Percentiles rank a stretch among this genome's conserved stretches.
phyloP scores from a whole-genome alignment of 257 asterid genomes.

The Knoxia roxburghii region DNA sequence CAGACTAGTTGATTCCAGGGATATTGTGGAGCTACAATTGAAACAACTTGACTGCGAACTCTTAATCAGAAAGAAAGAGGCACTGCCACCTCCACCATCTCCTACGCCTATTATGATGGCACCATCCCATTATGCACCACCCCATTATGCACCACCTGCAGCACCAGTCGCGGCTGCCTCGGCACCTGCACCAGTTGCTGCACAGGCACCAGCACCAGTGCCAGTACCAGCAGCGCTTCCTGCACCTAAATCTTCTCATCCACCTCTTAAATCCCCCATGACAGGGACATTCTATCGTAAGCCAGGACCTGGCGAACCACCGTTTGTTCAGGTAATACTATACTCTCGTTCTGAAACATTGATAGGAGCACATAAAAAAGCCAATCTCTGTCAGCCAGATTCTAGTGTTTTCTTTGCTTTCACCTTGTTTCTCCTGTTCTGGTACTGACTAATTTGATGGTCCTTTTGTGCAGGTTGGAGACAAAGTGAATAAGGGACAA shows the following conservation, averaged over 20 bases:
- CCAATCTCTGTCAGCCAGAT: background rate
- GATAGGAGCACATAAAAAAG: background rate
- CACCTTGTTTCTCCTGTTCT: background rate
- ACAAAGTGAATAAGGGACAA: slow-evolving; percentile 87
- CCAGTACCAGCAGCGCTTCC: slow-evolving; percentile 38
- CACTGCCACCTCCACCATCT: slow-evolving; percentile 58
- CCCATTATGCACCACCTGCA: slow-evolving; percentile 41
- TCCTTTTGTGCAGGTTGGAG: slow-evolving; percentile 54
- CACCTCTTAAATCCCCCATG: slow-evolving; percentile 77
- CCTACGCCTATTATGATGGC: slow-evolving; percentile 44
- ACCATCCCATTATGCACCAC: slow-evolving; percentile 53
- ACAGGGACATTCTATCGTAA: slow-evolving; percentile 86
- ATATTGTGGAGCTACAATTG: slow-evolving; percentile 70
- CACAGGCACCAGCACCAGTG: slow-evolving; percentile 41
- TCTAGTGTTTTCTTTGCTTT: background rate
- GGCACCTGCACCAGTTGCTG: slow-evolving; percentile 37
- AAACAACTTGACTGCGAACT: slow-evolving; percentile 74
- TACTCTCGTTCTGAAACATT: background rate
- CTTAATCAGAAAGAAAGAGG: slow-evolving; percentile 81
- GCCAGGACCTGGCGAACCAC: slow-evolving; percentile 81
- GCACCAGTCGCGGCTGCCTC: slow-evolving; percentile 30
- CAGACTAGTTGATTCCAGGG: slow-evolving; percentile 87
- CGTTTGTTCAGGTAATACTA: slow-evolving; percentile 66
- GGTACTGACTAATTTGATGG: background rate
- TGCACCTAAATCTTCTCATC: slow-evolving; percentile 57